Evolutionary conservation across 2,329 filamentous ascomycete genomes (phyloP).

Genomic region (Cercospora beticola): DNA sequence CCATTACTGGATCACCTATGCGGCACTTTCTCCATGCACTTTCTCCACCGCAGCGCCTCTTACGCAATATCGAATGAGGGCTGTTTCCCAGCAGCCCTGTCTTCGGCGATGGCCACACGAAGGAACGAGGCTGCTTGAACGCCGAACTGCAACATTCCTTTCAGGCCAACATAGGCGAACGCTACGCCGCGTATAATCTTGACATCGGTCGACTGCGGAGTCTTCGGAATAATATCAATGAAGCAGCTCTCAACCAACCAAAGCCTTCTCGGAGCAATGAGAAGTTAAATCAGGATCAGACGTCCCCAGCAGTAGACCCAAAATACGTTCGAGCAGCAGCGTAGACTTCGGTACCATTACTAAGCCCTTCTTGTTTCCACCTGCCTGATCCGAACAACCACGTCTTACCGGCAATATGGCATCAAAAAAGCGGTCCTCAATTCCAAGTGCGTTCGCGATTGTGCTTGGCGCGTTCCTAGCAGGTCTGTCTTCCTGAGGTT

Average conservation of each 20-base stretch:
- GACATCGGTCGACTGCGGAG: neutral
- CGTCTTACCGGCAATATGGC: neutral
- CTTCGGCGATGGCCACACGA: neutral
- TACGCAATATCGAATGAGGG: neutral
- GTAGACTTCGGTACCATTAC: neutral
- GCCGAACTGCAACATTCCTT: neutral
- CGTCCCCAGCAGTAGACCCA: neutral
- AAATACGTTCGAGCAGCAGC: neutral
- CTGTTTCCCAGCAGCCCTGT: neutral
- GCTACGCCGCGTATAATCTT: neutral
- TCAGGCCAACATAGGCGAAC: neutral
- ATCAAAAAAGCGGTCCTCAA: neutral
- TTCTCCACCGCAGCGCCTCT: neutral
- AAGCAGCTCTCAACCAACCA: neutral
- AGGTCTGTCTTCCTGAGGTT: neutral
- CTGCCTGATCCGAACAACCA: neutral
- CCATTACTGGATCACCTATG: neutral
- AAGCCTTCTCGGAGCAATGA: neutral
- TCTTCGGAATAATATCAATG: neutral
- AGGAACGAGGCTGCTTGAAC: neutral
- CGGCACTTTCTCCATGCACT: neutral
- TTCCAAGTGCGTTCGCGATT: neutral
- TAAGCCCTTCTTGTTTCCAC: neutral
- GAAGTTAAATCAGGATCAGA: neutral
- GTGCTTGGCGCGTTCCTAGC: neutral